These are phyloP conservation scores for Pestalotiopsis sp. DNA, from an alignment of 2,329 filamentous ascomycete species.

Conservation along the genomic window DNA sequence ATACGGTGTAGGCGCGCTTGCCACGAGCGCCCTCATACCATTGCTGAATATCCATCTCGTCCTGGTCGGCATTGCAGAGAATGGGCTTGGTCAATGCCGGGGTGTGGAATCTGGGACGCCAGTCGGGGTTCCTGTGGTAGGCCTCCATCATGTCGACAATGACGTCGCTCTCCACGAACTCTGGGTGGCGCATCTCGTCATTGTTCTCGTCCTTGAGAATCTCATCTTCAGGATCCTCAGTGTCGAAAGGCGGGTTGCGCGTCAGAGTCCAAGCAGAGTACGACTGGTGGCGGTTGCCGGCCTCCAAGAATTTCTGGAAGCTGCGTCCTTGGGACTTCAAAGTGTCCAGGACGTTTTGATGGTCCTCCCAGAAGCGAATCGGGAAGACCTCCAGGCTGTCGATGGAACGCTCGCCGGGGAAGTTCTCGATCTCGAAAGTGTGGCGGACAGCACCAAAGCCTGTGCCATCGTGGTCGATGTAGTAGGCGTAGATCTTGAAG, in stretches of 20 bases:
- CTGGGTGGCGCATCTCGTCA: slow-evolving; percentile 35
- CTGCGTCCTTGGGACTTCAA: slow-evolving; percentile 35
- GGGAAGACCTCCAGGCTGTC: slow-evolving; percentile 40
- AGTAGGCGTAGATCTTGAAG: slow-evolving; percentile 42
- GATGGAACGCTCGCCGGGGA: slow-evolving; percentile 40
- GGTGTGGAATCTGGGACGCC: slow-evolving; percentile 36
- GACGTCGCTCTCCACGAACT: slow-evolving; percentile 45
- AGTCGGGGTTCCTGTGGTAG: slow-evolving; percentile 40
- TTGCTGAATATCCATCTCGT: slow-evolving; percentile 40
- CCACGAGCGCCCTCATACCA: slow-evolving; percentile 36
- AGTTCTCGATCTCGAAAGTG: slow-evolving; percentile 38
- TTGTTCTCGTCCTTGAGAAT: slow-evolving; percentile 31
- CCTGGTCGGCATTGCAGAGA: slow-evolving; percentile 33
- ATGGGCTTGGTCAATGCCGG: slow-evolving; percentile 32
- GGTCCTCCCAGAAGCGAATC: slow-evolving; percentile 39
- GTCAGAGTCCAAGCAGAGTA: slow-evolving; percentile 46
- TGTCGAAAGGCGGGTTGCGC: slow-evolving; percentile 35
- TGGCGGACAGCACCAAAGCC: slow-evolving; percentile 40
- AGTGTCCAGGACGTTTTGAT: slow-evolving; percentile 35
- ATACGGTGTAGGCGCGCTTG: slow-evolving; percentile 35
- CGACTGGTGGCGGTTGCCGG: slow-evolving; percentile 38
- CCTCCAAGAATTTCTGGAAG: slow-evolving; percentile 33
- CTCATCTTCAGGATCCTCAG: slow-evolving; percentile 31
- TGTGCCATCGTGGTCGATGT: slow-evolving; percentile 45
- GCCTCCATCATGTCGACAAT: slow-evolving; percentile 45